Base-by-base conservation (phyloP, 2,329 filamentous ascomycete species). In the Diplodia mutila region DNA sequence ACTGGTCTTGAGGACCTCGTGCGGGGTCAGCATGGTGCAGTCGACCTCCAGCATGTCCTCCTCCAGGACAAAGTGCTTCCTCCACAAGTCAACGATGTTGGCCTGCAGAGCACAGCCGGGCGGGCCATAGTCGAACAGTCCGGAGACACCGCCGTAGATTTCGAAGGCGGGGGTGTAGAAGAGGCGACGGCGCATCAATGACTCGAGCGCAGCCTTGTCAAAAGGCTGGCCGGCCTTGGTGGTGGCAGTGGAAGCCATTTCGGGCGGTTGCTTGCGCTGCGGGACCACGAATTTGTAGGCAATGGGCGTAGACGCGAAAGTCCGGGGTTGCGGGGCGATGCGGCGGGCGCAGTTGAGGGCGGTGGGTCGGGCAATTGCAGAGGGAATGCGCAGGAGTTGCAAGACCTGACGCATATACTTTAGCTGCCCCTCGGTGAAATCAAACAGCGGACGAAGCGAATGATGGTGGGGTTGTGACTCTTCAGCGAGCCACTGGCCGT, bases 131-230 rank as follows among this genome's bases (percentile, higher is more conserved):
- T 97, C 94, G 83, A 93, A 97, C 68, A 97, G 90, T 75, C 93
- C 93, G 72, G 89, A 90, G 68, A 95, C 90, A 76, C 93, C 93
- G 73, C 91, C 91, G 68, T 98, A 98, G 75, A 97, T 94, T 66
- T 98, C 95, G 80, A 97, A 98, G 66, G 93, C 90, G 65, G 94
- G 94, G 70, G 94, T 97, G 82, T 95, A 97, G 85, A 98, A 98
- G 68, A 79, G 74, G n/a, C 76, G 76, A 52, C 77, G 76, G 75
- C 78, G 70, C 74, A 98, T 89, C 76, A 98, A 87, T 69, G 89
- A 91, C 77, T 98, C 95, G 76, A 98, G 88, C 67, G 87, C 84
- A 69, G 86, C 83, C 76, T 93, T 89, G 81, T 98, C 93, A 74
- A 99, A 90, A 81, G 92, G 89, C 85, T 97, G 90, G 75, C 94